Conservation (phyloP, 169 alveolate species). For the Neospora caninum region DNA sequence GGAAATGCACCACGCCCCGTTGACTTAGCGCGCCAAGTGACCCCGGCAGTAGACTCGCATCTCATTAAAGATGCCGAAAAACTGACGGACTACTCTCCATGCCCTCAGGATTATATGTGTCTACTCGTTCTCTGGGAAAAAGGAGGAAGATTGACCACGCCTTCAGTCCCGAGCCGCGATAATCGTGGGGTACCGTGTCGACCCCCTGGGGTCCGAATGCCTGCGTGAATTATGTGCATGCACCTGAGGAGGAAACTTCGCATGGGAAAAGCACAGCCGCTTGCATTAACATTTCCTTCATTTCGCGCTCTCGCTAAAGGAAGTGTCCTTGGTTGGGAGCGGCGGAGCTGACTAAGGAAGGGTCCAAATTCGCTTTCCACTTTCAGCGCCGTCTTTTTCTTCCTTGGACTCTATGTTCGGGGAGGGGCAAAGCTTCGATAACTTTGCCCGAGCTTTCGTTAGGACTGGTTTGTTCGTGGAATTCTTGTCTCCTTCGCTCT, state of each 20-base stretch:
- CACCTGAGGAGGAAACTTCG: neutral
- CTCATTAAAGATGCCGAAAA: too few relatives aligned
- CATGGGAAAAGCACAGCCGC: neutral
- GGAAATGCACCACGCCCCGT: too few relatives aligned
- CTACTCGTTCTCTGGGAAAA: too few relatives aligned
- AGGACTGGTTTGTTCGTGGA: neutral
- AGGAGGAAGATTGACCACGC: neutral
- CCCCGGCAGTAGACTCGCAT: too few relatives aligned
- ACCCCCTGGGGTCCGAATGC: neutral
- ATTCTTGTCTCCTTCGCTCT: neutral
- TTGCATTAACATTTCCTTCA: neutral
- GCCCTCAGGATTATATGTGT: too few relatives aligned
- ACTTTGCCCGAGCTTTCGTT: neutral
- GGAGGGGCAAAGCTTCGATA: neutral
- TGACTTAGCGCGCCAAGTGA: too few relatives aligned
- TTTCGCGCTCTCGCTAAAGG: neutral
- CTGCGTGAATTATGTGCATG: neutral
- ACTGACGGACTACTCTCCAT: too few relatives aligned
- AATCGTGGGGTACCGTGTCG: neutral
- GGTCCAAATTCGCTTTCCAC: neutral
- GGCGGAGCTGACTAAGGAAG: neutral
- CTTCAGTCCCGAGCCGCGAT: neutral
- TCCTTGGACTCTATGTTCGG: neutral
- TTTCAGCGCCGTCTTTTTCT: neutral
- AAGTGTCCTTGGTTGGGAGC: conserved; percentile 1